Percentiles rank a stretch among this genome's conserved stretches.
phyloP scores from a whole-genome alignment of 2,329 filamentous ascomycete species.

The Aspergillus sp. region DNA sequence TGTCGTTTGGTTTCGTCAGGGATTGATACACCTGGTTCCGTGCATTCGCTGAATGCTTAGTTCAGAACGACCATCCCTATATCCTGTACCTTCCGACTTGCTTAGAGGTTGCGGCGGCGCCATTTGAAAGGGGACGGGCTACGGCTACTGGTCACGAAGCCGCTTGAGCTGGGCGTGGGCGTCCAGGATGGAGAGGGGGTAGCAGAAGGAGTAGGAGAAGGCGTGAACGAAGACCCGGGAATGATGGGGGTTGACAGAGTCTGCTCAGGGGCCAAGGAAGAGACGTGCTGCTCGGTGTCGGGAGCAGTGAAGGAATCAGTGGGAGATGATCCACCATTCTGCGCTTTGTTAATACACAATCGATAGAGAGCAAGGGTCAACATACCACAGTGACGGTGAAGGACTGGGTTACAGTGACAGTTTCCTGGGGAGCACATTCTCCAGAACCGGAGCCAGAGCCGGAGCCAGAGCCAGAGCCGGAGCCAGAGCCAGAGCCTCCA shows the following conservation, averaged over 20 bases:
- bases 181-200: constrained; percentile 8
- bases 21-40: not conserved
- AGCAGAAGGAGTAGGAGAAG: constrained; percentile 10
- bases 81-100: constrained; percentile 2
- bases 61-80: not conserved
- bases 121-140: constrained; percentile 23
- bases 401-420: constrained; percentile 31
- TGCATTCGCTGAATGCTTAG: constrained; percentile 6
- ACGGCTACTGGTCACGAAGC: constrained; percentile 35
- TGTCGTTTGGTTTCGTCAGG: not conserved
- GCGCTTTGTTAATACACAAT: not conserved
- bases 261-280: not conserved
- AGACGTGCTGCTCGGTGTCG: constrained; percentile 7
- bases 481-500: constrained; percentile 5
- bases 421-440: constrained; percentile 22
- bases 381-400: constrained; percentile 37
- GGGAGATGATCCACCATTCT: constrained; percentile 14
- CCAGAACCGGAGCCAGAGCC: not conserved
- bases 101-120: constrained; percentile 25
- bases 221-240: not conserved
- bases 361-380: constrained; percentile 1
- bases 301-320: constrained; percentile 7
- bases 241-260: not conserved
- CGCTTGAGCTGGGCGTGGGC: constrained; percentile 17
- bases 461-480: constrained; percentile 2